Evolutionary conservation across 2,329 filamentous ascomycete genomes (phyloP), one percentile per base, ranked within the genome.

Genomic region (Aphanoascus verrucosus): DNA sequence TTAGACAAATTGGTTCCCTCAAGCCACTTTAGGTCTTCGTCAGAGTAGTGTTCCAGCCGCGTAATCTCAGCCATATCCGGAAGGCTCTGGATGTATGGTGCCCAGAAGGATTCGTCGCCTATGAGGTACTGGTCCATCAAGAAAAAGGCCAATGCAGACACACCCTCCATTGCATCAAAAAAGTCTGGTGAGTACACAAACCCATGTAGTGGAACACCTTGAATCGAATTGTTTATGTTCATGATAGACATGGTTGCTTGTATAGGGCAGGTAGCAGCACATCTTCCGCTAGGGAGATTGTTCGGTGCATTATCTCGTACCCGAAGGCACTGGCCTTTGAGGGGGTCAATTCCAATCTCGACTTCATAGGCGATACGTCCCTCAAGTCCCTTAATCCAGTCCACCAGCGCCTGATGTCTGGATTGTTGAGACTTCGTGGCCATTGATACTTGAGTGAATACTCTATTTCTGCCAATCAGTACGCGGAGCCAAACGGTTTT

Each of bases 111-210:
- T 1, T 74, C 62, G 1, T 67, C 53, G 1, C 77, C 78, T 1
- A 76, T 67, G 32, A 88, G 71, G 62, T 81, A 82, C 64, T 89
- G 80, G 56, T 83, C 79, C 63, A 86, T 75, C 5, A 89, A 73
- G 58, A 86, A 84, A 67, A 88, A 84, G 3, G 83, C 77, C 7
- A 80, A 77, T 47, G 83, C 68, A 54, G 85, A 79, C 59, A 85
- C 78, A 0, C 80, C 75, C 1, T 77, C 76, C 1, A 75, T 66
- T 3, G 63, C 61, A 0, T 71, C 60, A 45, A 84, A 65, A 58
- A 86, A 81, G 1, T 63, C 62, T 0, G 59, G 47, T 0, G 79
- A 75, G 45, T 85, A 78, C 5, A 60, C 55, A 12, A 71, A 57
- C 1, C 61, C 67, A 45, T 70, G 66, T 11, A 14, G 8, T 5